Base-by-base conservation (phyloP, 2,329 filamentous ascomycete species). In the Lecanicillium sp. region DNA sequence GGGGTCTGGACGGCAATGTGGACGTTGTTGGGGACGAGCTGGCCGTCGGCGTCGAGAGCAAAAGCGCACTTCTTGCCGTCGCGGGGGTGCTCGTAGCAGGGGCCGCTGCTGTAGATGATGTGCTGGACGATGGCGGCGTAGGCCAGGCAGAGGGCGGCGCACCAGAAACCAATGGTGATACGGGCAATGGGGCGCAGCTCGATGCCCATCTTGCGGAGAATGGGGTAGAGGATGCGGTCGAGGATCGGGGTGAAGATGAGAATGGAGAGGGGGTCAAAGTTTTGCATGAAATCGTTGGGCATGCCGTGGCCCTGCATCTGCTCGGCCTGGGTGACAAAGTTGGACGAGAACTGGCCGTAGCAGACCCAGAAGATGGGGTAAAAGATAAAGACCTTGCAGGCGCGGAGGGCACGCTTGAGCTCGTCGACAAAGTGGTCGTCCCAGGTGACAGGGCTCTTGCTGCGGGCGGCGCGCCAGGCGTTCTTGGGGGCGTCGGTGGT, bases 371-470 rank as follows among this genome's bases (percentile, higher is more conserved):
- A 85, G 56, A 83, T 72, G 27, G 81, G 80, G 54, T 79, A 81
- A 60, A 83, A 82, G 53, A 74, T 59, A 52, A 88, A 87, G 47
- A 87, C 83, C 56, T 83, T 81, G 72, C 84, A 89, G 14, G 84
- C 85, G 75, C 85, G 62, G 5, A 75, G 62, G 2, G 70, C 60
- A 71, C 82, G 81, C 68, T 84, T 84, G 42, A 89, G 68, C 60
- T 89, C 85, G 3, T 86, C 83, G 42, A 89, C 69, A 55, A 88
- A 89, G 55, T 76, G 73, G 56, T 87, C 82, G 46, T 85, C 77
- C 82, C 84, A 88, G 0, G 72, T 68, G 21, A 79, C 63, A 8
- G 54, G 49, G 60, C 58, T 60, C 57, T 62, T 69, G 47, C 71
- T 67, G 51, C 77, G 67, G 50, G 72, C 76, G 15, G 70, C 72